phyloP scores from a whole-genome alignment of 306 rosid genomes.

The Pueraria montana region DNA sequence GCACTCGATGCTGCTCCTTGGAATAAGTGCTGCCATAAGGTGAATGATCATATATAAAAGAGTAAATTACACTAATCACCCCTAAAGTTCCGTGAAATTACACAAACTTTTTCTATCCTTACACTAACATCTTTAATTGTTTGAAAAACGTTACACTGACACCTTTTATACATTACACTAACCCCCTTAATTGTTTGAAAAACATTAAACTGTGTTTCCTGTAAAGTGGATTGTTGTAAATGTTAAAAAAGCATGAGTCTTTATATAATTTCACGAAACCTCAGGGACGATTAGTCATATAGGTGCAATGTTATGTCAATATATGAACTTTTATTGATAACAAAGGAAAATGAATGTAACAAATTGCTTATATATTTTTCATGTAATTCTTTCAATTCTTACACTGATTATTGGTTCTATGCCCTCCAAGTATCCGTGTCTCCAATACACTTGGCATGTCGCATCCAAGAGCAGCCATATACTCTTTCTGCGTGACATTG shows the following conservation, averaged over 20 bases:
- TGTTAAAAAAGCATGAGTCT: too few relatives aligned
- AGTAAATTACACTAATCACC: not conserved
- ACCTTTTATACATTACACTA: too few relatives aligned
- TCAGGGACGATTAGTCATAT: too few relatives aligned
- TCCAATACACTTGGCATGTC: slow-evolving; percentile 67
- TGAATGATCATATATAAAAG: slow-evolving; percentile 13
- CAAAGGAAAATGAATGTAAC: not conserved
- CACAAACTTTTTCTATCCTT: too few relatives aligned
- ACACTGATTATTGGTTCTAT: slow-evolving; percentile 24
- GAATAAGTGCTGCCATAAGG: slow-evolving; percentile 47
- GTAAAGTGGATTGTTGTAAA: too few relatives aligned
- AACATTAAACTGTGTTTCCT: too few relatives aligned
- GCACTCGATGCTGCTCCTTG: slow-evolving; percentile 29
- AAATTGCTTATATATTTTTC: not conserved
- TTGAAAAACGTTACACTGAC: too few relatives aligned
- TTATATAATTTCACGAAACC: too few relatives aligned
- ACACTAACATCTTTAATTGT: too few relatives aligned
- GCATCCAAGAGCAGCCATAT: slow-evolving; percentile 67
- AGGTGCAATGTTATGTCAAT: not conserved
- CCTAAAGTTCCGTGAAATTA: too few relatives aligned
- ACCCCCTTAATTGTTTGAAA: too few relatives aligned
- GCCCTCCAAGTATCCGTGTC: slow-evolving; percentile 59
- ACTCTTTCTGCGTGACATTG: slow-evolving; percentile 57
- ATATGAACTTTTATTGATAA: not conserved
- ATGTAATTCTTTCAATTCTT: not conserved